A percentile compares a stretch with the other conserved stretches of the same genome.
phyloP scores from a whole-genome alignment of 306 rosid genomes.

The Lupinus albus region DNA sequence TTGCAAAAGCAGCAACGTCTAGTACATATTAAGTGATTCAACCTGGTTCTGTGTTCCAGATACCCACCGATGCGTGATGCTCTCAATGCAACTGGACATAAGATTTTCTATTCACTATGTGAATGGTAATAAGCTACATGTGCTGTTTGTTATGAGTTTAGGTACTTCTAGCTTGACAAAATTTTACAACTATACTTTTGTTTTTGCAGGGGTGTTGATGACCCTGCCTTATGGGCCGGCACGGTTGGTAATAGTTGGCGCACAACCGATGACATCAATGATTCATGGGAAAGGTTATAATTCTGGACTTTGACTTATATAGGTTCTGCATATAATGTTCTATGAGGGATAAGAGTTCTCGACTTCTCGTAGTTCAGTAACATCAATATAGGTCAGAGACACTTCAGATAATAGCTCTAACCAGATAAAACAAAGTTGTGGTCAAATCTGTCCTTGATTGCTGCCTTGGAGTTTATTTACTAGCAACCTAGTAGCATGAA shows the following conservation, averaged over 20 bases:
- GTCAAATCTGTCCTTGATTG: slow-evolving; percentile 12
- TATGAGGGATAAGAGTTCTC: slow-evolving; percentile 16
- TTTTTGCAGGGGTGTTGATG: slow-evolving; percentile 76
- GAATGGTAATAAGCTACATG: slow-evolving; percentile 70
- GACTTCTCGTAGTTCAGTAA: slow-evolving; percentile 21
- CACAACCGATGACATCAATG: slow-evolving; percentile 88
- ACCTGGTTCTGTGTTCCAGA: slow-evolving; percentile 55
- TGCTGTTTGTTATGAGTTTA: slow-evolving; percentile 34
- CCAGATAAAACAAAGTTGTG: slow-evolving; percentile 2
- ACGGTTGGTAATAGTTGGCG: slow-evolving; percentile 98
- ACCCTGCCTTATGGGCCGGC: slow-evolving; percentile 97
- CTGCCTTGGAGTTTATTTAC: slow-evolving; percentile 7
- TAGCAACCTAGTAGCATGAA: neutral
- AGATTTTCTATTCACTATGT: slow-evolving; percentile 79
- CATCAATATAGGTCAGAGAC: slow-evolving; percentile 6
- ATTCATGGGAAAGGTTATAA: slow-evolving; percentile 89
- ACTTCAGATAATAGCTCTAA: slow-evolving; percentile 25
- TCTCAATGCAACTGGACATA: slow-evolving; percentile 63
- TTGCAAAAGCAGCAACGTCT: slow-evolving; percentile 21
- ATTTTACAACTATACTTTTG: slow-evolving; percentile 12
- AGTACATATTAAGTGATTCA: slow-evolving; percentile 41
- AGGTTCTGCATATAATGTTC: neutral
- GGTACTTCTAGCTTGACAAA: slow-evolving; percentile 24
- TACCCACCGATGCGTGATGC: slow-evolving; percentile 98
- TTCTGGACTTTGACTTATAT: slow-evolving; percentile 37